Evolutionary conservation across 2,329 filamentous ascomycete species (phyloP).

Genomic region (Cyphellophora attinorum): DNA sequence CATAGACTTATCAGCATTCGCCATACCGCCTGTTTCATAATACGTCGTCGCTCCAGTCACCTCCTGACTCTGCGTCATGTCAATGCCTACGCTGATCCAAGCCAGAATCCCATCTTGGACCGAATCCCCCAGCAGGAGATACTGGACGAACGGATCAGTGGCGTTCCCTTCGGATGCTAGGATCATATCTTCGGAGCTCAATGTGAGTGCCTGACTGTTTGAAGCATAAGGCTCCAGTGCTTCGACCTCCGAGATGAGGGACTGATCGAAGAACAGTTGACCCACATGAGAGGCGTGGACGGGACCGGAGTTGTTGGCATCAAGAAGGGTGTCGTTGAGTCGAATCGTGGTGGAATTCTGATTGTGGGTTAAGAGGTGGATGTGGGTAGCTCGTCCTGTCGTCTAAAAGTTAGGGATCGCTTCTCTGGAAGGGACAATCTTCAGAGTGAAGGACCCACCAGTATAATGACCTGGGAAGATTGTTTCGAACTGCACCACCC

Average conservation of each 20-base stretch:
- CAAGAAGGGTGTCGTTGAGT: conserved; percentile 22
- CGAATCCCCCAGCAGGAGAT: conserved; percentile 45
- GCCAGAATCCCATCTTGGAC: conserved; percentile 42
- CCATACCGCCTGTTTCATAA: conserved; percentile 25
- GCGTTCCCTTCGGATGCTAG: conserved; percentile 39
- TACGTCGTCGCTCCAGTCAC: conserved; percentile 23
- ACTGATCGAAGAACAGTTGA: conserved; percentile 56
- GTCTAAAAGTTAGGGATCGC: neutral
- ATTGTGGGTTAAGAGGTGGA: conserved; percentile 26
- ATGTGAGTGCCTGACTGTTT: conserved; percentile 39
- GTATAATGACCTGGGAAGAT: conserved; percentile 39
- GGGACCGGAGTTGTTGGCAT: conserved; percentile 37
- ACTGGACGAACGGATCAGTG: conserved; percentile 50
- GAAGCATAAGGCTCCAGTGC: conserved; percentile 34
- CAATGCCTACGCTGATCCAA: conserved; percentile 46
- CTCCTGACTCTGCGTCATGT: conserved; percentile 23
- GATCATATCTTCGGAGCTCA: conserved; percentile 43
- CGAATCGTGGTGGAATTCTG: conserved; percentile 24
- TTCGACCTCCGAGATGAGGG: conserved; percentile 44
- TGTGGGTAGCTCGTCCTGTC: conserved; percentile 23
- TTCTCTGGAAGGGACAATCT: neutral
- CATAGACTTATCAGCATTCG: neutral
- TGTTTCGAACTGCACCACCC: conserved; percentile 33
- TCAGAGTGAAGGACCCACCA: conserved; percentile 13
- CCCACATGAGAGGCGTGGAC: conserved; percentile 51